Conservation (phyloP, 225 moss, liverwort and hornwort genomes). For the Climacium dendroides region DNA sequence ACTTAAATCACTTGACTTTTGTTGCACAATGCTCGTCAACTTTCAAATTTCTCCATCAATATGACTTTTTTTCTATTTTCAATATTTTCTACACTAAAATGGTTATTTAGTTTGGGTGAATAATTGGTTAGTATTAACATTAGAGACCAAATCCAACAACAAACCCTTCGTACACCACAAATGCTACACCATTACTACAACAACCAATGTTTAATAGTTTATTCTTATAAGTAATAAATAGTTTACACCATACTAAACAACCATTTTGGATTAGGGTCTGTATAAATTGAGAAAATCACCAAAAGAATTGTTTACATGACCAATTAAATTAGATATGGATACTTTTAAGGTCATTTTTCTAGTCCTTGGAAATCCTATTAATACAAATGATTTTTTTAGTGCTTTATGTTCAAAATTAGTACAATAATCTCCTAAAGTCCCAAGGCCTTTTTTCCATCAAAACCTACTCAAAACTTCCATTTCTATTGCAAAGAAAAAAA, state of each 20-base stretch:
- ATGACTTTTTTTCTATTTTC: not conserved
- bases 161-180: accelerated
- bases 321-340: not conserved
- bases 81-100: not conserved
- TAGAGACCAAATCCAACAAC: no score
- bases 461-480: no score
- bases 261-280: not conserved
- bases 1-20: not conserved
- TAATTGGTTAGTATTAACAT: not conserved
- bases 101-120: not conserved
- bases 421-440: no score
- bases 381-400: not conserved
- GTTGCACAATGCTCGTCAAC: not conserved
- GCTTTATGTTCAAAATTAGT: not conserved
- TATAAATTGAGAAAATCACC: not conserved
- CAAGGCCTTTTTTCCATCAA: no score
- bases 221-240: not conserved
- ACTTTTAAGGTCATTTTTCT: not conserved
- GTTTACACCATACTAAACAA: not conserved
- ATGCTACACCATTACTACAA: accelerated
- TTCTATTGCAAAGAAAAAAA: no score
- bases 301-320: not conserved
- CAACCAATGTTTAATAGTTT: not conserved
- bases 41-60: not conserved
- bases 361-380: accelerated